phyloP scores from a whole-genome alignment of 257 asterid species.

The Solanum paucissectum region DNA sequence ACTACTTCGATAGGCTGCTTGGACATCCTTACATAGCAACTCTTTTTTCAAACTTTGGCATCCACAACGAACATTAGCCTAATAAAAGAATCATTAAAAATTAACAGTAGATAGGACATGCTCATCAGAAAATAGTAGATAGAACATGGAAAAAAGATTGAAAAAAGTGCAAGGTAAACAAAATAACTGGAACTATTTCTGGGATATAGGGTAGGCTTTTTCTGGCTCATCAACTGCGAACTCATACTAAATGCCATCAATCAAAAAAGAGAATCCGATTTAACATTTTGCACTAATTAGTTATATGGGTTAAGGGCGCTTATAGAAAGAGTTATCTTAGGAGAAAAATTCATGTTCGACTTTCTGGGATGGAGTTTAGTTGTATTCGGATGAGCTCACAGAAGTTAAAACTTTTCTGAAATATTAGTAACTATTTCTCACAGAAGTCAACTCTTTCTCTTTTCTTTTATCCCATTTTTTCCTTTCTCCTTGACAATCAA shows the following conservation, averaged over 20 bases:
- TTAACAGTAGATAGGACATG: background rate
- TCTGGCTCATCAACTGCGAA: background rate
- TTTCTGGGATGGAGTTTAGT: background rate
- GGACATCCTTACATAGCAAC: conserved; percentile 76
- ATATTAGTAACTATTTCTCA: background rate
- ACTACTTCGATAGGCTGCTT: conserved; percentile 36
- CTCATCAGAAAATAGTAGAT: background rate
- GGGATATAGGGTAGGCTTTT: background rate
- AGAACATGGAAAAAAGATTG: background rate
- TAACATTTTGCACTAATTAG: background rate
- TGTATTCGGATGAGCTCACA: background rate
- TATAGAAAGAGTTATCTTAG: background rate
- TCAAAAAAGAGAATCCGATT: background rate
- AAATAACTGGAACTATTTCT: background rate
- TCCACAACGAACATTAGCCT: conserved; percentile 73
- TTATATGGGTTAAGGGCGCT: background rate
- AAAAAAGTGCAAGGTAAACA: background rate
- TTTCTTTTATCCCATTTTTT: background rate
- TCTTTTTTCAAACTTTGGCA: conserved; percentile 80
- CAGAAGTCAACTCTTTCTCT: background rate
- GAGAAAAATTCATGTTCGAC: background rate
- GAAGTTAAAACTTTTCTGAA: background rate
- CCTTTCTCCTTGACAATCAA: background rate
- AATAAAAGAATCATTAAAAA: background rate
- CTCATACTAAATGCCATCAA: background rate